phyloP scores from a whole-genome alignment of 129 eudicot genomes.

The Saussurea involucrata region DNA sequence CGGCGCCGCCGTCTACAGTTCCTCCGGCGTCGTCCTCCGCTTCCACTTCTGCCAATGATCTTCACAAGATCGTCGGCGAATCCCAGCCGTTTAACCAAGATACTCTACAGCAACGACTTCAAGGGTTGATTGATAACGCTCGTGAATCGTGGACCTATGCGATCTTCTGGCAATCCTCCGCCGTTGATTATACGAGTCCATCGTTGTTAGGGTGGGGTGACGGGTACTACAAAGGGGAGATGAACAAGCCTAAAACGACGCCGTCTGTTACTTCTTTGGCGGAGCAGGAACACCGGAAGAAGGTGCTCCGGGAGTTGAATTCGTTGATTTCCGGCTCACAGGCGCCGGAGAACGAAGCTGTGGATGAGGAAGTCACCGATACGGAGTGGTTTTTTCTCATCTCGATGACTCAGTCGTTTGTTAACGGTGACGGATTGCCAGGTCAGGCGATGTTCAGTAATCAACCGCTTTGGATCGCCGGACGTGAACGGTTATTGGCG shows the following conservation, averaged over 20 bases:
- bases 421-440: slow-evolving; percentile 54
- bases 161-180: slow-evolving; percentile 81
- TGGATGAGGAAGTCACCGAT: slow-evolving; percentile 84
- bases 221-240: slow-evolving; percentile 78
- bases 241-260: slow-evolving; percentile 17
- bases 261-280: slow-evolving; percentile 23
- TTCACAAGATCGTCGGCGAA: background rate
- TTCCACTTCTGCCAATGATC: slow-evolving; percentile 18
- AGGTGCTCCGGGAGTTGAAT: slow-evolving; percentile 71
- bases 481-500: slow-evolving; percentile 39
- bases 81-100: slow-evolving; percentile 49
- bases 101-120: slow-evolving; percentile 69
- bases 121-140: slow-evolving; percentile 62
- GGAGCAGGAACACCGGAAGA: slow-evolving; percentile 72
- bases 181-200: slow-evolving; percentile 32
- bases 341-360: slow-evolving; percentile 36
- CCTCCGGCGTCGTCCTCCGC: slow-evolving; percentile 34
- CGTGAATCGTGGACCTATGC: slow-evolving; percentile 78
- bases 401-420: slow-evolving; percentile 79
- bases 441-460: slow-evolving; percentile 56
- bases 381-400: slow-evolving; percentile 89
- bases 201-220: slow-evolving; percentile 81
- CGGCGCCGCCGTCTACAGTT: background rate
- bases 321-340: slow-evolving; percentile 64
- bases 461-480: slow-evolving; percentile 65